These are phyloP conservation scores for Diaporthe destruens DNA, from an alignment of 2,329 filamentous ascomycete genomes.

Conservation along the genomic window DNA sequence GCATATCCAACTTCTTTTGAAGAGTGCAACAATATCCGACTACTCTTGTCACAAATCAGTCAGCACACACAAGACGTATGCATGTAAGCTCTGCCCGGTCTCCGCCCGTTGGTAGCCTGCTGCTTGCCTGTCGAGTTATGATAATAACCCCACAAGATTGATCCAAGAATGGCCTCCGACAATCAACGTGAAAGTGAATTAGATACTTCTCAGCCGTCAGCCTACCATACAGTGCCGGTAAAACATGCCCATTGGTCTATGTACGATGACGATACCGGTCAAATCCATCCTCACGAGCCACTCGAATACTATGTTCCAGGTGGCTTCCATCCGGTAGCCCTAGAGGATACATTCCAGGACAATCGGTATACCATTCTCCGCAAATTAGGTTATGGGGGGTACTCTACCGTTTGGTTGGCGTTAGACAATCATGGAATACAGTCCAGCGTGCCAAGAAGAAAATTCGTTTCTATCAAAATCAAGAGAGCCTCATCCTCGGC, in stretches of 20 bases:
- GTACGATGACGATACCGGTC: constrained; percentile 13
- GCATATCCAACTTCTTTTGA: no score
- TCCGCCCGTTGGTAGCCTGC: background rate
- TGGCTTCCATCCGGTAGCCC: constrained; percentile 56
- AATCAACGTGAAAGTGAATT: no score
- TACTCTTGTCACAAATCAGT: background rate
- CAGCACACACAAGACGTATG: background rate
- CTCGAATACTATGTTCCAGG: constrained; percentile 42
- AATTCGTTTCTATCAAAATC: no score
- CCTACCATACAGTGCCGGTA: background rate
- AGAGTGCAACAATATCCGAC: no score
- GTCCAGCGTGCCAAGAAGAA: no score
- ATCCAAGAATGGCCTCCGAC: background rate
- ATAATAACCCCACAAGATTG: background rate
- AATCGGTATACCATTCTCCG: constrained; percentile 55
- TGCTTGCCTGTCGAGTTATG: background rate
- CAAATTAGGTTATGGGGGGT: constrained; percentile 57
- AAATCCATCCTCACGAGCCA: background rate
- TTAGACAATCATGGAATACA: background rate
- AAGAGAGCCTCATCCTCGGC: no score
- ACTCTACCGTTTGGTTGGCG: constrained; percentile 58
- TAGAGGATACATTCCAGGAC: constrained; percentile 54
- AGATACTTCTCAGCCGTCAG: background rate
- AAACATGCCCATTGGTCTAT: background rate
- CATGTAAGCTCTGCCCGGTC: no score